Evolutionary conservation across 2,329 filamentous ascomycete species (phyloP).

Genomic region (Fusarium anthophilum): DNA sequence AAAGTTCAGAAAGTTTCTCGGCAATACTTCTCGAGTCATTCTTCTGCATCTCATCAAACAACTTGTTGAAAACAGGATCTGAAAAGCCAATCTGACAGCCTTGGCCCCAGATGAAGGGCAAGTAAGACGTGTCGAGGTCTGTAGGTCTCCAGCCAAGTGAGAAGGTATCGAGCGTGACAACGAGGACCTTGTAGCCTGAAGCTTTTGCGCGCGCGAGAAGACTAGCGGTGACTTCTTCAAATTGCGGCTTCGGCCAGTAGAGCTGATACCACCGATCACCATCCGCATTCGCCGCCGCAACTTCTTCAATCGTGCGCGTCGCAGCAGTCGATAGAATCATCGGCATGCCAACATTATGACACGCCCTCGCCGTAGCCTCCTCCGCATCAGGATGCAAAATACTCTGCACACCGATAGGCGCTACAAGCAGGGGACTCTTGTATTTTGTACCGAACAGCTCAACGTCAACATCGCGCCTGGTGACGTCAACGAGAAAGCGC

Average conservation of each 20-base stretch:
- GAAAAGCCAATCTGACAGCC: slow-evolving; percentile 71
- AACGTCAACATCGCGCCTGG: slow-evolving; percentile 58
- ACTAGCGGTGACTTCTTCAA: slow-evolving; percentile 71
- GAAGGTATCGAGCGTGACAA: slow-evolving; percentile 79
- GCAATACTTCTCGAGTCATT: slow-evolving; percentile 20
- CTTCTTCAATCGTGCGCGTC: slow-evolving; percentile 70
- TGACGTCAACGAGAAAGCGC: slow-evolving; percentile 57
- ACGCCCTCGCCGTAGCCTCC: slow-evolving; percentile 69
- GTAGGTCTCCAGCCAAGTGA: slow-evolving; percentile 73
- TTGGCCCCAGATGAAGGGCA: slow-evolving; percentile 67
- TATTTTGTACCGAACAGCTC: slow-evolving; percentile 63
- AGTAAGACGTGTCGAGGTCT: slow-evolving; percentile 71
- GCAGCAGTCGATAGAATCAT: slow-evolving; percentile 75
- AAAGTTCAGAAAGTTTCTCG: slow-evolving; percentile 30
- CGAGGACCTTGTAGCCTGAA: slow-evolving; percentile 70
- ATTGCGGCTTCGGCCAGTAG: slow-evolving; percentile 70
- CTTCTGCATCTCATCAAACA: slow-evolving; percentile 30
- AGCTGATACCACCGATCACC: slow-evolving; percentile 77
- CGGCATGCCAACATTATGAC: slow-evolving; percentile 67
- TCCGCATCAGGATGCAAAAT: slow-evolving; percentile 75
- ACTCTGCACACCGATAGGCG: slow-evolving; percentile 74
- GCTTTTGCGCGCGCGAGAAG: slow-evolving; percentile 69
- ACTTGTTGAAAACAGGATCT: slow-evolving; percentile 68
- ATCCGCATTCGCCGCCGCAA: slow-evolving; percentile 65
- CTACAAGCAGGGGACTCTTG: slow-evolving; percentile 62